phyloP scores from a whole-genome alignment of 805 yeast species.

The Lipomyces chichibuensis region DNA sequence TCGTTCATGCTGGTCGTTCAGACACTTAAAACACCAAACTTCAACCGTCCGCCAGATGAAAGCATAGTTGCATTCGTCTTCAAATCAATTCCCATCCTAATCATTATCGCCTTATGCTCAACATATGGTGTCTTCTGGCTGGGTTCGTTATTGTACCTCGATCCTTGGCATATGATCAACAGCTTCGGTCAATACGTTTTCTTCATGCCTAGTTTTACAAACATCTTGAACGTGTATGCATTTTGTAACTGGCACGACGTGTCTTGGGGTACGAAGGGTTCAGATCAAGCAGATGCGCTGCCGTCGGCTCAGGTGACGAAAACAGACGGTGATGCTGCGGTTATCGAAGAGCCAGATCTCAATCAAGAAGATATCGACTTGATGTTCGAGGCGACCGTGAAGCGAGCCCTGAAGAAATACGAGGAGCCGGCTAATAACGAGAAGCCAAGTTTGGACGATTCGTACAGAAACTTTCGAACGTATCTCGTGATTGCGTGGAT shows the following conservation, averaged over 20 bases:
- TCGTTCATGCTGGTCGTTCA: conserved; percentile 61
- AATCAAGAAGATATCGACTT: conserved; percentile 58
- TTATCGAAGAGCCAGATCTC: conserved; percentile 55
- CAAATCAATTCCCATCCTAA: conserved; percentile 51
- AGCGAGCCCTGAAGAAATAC: conserved; percentile 58
- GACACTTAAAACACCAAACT: conserved; percentile 49
- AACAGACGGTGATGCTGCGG: conserved; percentile 59
- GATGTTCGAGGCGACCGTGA: conserved; percentile 52
- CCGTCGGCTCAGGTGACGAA: conserved; percentile 55
- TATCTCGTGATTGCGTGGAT: conserved; percentile 48
- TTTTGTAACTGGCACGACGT: conserved; percentile 73
- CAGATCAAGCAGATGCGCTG: conserved; percentile 56
- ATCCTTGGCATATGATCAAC: conserved; percentile 60
- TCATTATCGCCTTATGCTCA: conserved; percentile 62
- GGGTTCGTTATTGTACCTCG: conserved; percentile 61
- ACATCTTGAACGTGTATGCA: conserved; percentile 65
- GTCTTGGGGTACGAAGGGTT: conserved; percentile 77
- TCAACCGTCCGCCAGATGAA: conserved; percentile 38
- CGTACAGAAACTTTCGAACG: conserved; percentile 48
- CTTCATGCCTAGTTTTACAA: conserved; percentile 57
- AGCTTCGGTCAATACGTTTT: conserved; percentile 51
- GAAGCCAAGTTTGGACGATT: conserved; percentile 43
- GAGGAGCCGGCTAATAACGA: conserved; percentile 45
- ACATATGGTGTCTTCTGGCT: conserved; percentile 65
- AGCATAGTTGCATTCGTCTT: conserved; percentile 41